Conservation (phyloP, 148 eudicot genomes). For the Camellia sinensis region DNA sequence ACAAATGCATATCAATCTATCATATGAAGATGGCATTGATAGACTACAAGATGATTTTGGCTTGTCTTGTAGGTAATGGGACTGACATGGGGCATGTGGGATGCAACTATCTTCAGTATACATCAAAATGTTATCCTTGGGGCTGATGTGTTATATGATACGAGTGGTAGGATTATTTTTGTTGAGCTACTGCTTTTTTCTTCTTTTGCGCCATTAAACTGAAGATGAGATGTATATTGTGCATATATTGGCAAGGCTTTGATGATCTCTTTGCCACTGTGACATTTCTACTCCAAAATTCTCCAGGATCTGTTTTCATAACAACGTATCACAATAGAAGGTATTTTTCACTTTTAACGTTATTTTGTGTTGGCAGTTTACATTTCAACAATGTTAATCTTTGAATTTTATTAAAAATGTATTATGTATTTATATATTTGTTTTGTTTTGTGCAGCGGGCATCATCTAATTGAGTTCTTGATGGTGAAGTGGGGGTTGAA, state of each 20-base stretch:
- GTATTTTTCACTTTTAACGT: conserved; percentile 29
- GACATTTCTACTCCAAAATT: conserved; percentile 72
- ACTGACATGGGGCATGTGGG: conserved; percentile 91
- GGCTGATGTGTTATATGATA: conserved; percentile 91
- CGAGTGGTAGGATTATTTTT: conserved; percentile 46
- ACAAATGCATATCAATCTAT: conserved; percentile 3
- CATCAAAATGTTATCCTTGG: conserved; percentile 75
- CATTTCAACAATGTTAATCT: neutral
- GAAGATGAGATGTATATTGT: conserved; percentile 15
- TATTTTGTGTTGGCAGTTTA: neutral
- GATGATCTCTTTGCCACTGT: conserved; percentile 93
- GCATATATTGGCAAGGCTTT: conserved; percentile 48
- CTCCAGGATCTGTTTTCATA: conserved; percentile 73
- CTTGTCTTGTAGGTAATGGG: conserved; percentile 59
- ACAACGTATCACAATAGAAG: conserved; percentile 92
- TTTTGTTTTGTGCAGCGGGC: conserved; percentile 59
- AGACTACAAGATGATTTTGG: neutral
- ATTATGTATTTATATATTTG: too few relatives aligned
- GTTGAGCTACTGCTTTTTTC: neutral
- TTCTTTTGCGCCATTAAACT: neutral
- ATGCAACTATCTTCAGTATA: conserved; percentile 55
- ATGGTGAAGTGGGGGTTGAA: conserved; percentile 89
- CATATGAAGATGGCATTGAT: neutral
- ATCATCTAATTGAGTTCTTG: conserved; percentile 89
- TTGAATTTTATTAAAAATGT: neutral